Base-by-base conservation (phyloP, 768 basidiomycete species). In the Calocybe gangraenosa region DNA sequence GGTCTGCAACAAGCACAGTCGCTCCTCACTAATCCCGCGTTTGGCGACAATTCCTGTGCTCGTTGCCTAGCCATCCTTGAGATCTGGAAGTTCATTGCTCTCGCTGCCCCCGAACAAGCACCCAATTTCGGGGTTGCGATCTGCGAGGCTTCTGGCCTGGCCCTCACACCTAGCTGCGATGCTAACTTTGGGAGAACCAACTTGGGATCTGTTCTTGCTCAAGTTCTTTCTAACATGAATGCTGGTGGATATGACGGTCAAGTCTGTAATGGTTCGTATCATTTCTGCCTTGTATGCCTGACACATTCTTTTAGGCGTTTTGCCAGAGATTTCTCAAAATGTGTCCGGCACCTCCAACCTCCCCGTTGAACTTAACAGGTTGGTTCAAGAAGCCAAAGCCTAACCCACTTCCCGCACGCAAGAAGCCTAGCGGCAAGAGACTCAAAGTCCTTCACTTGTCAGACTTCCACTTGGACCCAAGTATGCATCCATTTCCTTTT, bases 301-400 rank as follows among this genome's bases (percentile, higher is more conserved):
- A n/a, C n/a, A n/a, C n/a, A n/a, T n/a, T 3, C 25, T 23, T 11
- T 11, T 40, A 81, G 82, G 63, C 74, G 34, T 58, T 84, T 37
- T 87, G 84, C 59, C 64, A 79, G 33, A 76, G 79, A 58, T 82
- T 85, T 59, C 60, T 82, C 11, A 51, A 46, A 38, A 52, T 76
- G 46, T 87, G 86, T 55, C 65, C 82, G 3, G 64, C 71, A 15
- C 79, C 83, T 8, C 68, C 75, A 0, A 75, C 84, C 1, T 62
- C 78, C 6, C 70, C 82, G 2, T 68, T 90, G 51, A 74, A 90
- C 55, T 56, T 82, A 25, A 81, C 76, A 1, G 65, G 65, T 10
- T 89, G 86, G 82, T 90, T 89, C 62, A 68, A 75, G 22, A 89
- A 86, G 60, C 83, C 85, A 2, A 90, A 89, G 58, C 87, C 87